phyloP scores from a whole-genome alignment of 2,329 filamentous ascomycete genomes.

The Apiospora marii region DNA sequence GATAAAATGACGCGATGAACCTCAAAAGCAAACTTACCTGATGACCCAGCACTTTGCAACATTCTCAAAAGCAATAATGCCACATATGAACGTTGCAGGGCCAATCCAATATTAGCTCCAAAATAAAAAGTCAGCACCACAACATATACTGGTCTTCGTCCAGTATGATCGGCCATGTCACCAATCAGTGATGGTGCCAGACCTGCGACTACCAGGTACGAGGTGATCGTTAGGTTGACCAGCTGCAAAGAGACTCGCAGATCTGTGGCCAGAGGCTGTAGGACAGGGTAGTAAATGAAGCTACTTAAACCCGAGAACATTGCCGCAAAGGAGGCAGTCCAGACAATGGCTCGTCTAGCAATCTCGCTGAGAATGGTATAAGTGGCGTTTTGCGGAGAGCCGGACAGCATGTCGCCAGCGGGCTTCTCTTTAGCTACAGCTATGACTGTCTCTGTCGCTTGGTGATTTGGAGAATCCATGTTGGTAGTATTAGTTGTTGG shows the following conservation, averaged over 20 bases:
- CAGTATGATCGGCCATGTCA: constrained; percentile 29
- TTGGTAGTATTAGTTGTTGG: too few relatives aligned
- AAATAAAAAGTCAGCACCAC: constrained; percentile 29
- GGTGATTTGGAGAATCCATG: too few relatives aligned
- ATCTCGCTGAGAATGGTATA: background rate
- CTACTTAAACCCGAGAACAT: constrained; percentile 26
- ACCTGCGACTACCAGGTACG: constrained; percentile 29
- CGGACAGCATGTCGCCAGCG: background rate
- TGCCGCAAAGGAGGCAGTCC: constrained; percentile 25
- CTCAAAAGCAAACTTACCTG: constrained; percentile 7
- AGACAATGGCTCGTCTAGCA: constrained; percentile 25
- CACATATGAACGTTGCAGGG: constrained; percentile 25
- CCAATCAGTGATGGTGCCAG: constrained; percentile 27
- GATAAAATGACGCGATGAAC: too few relatives aligned
- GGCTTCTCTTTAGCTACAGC: too few relatives aligned
- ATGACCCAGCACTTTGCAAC: constrained; percentile 31
- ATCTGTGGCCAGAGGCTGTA: constrained; percentile 25
- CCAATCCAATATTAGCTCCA: constrained; percentile 30
- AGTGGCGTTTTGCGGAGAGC: background rate
- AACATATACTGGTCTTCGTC: constrained; percentile 27
- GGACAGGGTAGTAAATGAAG: constrained; percentile 31
- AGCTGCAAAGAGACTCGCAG: constrained; percentile 25
- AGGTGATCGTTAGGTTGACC: constrained; percentile 32
- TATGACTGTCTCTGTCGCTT: too few relatives aligned
- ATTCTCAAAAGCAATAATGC: constrained; percentile 29